Base-by-base conservation (phyloP, 805 yeast species). In the Candida parachauliodes region DNA sequence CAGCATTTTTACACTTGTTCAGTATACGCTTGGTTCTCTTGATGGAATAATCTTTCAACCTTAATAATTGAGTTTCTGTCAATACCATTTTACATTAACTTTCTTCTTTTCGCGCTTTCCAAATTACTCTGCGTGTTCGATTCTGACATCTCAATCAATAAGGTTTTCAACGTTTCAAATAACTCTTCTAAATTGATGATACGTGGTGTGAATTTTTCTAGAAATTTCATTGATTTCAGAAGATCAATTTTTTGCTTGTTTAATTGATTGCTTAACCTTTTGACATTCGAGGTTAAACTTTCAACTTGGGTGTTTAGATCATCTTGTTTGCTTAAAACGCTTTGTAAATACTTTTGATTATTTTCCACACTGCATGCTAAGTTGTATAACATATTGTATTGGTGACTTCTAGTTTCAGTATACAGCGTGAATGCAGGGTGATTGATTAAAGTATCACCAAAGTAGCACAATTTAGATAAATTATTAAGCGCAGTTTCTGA, bases 181-280 rank as follows among this genome's bases (percentile, higher is more conserved):
- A 32, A 23, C 6, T 17, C 17, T 17, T 32, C 35, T 5, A 32
- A n/a, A 32, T 32, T 32, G 9, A 32, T 24, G 7, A 32, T 23
- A 17, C 35, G n/a, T n/a, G 35, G 35, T 16, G 35, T 21, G 10
- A 32, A 32, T 18, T 23, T 32, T 4, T 12, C 19, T 17, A 32
- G 17, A 17, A 21, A 32, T 11, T 22, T 25, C 10, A 14, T 17
- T 5, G 19, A 23, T 17, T 11, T 5, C 3, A 3, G 11, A 3
- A 17, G 8, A n/a, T 10, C 7, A 10, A 16, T 11, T 6, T 24
- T 4, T 17, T 23, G 28, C n/a, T 15, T 14, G 4, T 4, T 24
- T 19, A 21, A 8, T 19, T 30, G 24, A 12, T 19, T 12, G 22
- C 22, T 12, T 22, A 14, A 11, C 4, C 16, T 3, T 8, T 32